Evolutionary conservation across 106 monocot species (phyloP).

Genomic region (Chionographis japonica): DNA sequence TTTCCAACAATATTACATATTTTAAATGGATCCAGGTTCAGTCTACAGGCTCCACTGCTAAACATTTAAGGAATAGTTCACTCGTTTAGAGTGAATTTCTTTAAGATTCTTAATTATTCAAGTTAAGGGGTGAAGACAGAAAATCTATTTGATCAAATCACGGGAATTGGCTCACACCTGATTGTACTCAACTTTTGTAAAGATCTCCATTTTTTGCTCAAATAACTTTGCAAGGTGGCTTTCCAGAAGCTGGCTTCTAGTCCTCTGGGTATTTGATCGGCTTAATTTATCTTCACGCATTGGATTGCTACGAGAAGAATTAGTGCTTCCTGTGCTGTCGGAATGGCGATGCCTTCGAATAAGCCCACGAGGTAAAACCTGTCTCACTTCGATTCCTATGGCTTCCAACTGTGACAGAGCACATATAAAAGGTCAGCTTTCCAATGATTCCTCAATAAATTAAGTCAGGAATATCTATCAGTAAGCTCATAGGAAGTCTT

Average conservation of each 20-base stretch:
- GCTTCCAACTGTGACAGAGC: conserved; percentile 48
- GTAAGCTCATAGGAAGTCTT: background rate
- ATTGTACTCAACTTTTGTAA: conserved; percentile 95
- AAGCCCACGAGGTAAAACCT: conserved; percentile 69
- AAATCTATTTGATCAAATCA: background rate
- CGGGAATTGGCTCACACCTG: conserved; percentile 33
- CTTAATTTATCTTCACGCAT: conserved; percentile 69
- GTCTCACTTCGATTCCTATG: conserved; percentile 59
- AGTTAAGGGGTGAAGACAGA: no score
- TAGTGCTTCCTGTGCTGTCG: conserved; percentile 87
- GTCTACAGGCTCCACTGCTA: no score
- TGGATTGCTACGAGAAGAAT: conserved; percentile 80
- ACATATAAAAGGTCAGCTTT: background rate
- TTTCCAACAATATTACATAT: no score
- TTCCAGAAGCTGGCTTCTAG: conserved; percentile 94
- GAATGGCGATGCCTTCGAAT: conserved; percentile 61
- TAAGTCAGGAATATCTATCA: no score
- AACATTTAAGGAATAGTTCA: no score
- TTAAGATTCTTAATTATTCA: no score
- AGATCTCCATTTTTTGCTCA: conserved; percentile 99
- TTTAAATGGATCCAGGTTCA: no score
- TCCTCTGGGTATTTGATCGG: conserved; percentile 76
- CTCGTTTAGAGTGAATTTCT: no score
- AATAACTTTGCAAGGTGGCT: conserved; percentile 96
- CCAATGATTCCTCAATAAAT: background rate